A percentile compares a stretch with the other conserved stretches of the same genome.
Conservation (phyloP, 768 basidiomycete species). For the Epithele typhae region DNA sequence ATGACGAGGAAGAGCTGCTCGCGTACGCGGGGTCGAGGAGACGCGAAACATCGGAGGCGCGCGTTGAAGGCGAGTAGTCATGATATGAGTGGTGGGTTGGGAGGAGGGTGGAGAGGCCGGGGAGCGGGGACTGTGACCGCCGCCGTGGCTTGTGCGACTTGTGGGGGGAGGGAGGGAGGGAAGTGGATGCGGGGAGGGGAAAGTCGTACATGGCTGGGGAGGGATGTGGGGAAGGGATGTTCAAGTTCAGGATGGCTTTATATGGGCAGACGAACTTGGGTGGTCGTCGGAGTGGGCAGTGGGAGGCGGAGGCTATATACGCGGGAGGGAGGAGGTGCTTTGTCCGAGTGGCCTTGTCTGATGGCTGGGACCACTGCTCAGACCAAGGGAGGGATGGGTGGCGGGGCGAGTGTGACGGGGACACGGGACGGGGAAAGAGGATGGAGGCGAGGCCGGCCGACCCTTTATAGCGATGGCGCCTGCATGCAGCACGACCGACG, state of each 20-base stretch:
- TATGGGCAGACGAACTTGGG: constrained; percentile 9
- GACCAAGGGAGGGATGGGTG: neutral
- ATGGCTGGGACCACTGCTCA: neutral
- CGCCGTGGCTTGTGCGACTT: constrained; percentile 12
- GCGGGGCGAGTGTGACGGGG: constrained; percentile 6
- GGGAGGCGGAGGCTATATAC: constrained; percentile 6
- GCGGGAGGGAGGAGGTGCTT: constrained; percentile 3
- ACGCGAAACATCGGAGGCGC: constrained; percentile 52
- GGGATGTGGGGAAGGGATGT: constrained; percentile 4
- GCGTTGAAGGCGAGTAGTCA: constrained; percentile 32
- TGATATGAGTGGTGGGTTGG: constrained; percentile 15
- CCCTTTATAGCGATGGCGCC: constrained; percentile 7
- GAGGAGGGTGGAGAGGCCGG: constrained; percentile 23
- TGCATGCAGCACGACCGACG: constrained; percentile 1
- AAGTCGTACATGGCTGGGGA: constrained; percentile 21
- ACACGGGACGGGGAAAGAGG: constrained; percentile 14
- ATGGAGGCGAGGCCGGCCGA: constrained; percentile 6
- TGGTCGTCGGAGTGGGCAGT: constrained; percentile 3
- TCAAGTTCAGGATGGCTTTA: constrained; percentile 2
- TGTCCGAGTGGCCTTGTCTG: constrained; percentile 4
- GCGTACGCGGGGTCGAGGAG: constrained; percentile 64
- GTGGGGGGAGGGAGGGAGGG: constrained; percentile 6
- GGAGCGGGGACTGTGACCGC: constrained; percentile 22
- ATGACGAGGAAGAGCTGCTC: constrained; percentile 19
- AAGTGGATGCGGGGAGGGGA: constrained; percentile 11